Evolutionary conservation across 768 basidiomycete species (phyloP).

Genomic region (Brasilioporus rufonigricans): DNA sequence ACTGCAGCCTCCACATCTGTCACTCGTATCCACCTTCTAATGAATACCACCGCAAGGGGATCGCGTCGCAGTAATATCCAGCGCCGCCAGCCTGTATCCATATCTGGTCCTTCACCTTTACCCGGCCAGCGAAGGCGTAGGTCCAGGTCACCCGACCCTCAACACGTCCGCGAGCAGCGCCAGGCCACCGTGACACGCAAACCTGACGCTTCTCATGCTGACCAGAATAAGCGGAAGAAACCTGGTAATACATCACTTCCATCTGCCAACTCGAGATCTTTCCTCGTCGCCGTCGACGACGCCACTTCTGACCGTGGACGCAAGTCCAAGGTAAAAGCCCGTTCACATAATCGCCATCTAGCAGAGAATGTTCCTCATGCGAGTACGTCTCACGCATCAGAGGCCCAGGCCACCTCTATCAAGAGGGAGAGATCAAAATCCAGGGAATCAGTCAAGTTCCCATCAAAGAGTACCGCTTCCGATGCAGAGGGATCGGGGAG

Average conservation of each 20-base stretch:
- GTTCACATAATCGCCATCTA: constrained; percentile 24
- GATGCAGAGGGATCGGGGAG: constrained; percentile 30
- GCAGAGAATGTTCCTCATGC: constrained; percentile 18
- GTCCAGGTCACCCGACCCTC: constrained; percentile 36
- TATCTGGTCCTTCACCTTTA: constrained; percentile 16
- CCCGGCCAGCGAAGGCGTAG: constrained; percentile 29
- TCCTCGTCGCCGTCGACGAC: constrained; percentile 30
- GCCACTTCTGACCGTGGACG: constrained; percentile 30
- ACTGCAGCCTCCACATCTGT: neutral
- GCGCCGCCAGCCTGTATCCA: constrained; percentile 20
- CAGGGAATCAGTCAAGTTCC: constrained; percentile 27
- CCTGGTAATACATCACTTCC: constrained; percentile 11
- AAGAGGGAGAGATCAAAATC: constrained; percentile 38
- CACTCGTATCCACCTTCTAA: constrained; percentile 1
- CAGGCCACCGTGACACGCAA: constrained; percentile 11
- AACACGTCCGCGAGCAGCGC: constrained; percentile 16
- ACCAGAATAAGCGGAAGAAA: constrained; percentile 33
- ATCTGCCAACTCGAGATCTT: constrained; percentile 21
- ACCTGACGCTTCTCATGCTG: constrained; percentile 21
- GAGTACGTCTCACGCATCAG: constrained; percentile 10
- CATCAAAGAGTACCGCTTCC: constrained; percentile 24
- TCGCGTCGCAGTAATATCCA: constrained; percentile 27
- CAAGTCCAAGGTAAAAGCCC: constrained; percentile 29
- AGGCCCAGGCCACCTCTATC: neutral
- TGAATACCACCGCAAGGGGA: constrained; percentile 24